Evolutionary conservation across 305 asterid genomes (phyloP).

Genomic region (Fraxinus velutina): DNA sequence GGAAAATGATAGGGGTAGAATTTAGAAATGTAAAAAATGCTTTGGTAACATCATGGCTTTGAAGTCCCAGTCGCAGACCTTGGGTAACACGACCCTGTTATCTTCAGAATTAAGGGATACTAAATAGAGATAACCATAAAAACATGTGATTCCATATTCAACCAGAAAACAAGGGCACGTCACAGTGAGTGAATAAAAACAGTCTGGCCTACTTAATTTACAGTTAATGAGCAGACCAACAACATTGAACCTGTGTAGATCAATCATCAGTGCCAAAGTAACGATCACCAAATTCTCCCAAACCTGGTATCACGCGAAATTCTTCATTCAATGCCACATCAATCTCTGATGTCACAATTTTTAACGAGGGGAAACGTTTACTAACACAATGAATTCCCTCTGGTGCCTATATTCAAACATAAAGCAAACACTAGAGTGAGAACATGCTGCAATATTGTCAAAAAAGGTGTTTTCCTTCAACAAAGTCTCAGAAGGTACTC

Average conservation of each 20-base stretch:
- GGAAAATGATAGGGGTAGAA: neutral
- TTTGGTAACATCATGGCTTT: neutral
- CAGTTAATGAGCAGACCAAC: neutral
- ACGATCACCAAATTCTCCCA: constrained; percentile 98
- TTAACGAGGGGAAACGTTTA: constrained; percentile 79
- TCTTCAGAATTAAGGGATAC: neutral
- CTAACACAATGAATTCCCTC: constrained; percentile 88
- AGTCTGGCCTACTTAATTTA: neutral
- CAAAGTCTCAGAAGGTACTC: constrained; percentile 30
- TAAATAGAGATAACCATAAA: neutral
- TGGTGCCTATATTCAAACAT: constrained; percentile 59
- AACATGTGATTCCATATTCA: neutral
- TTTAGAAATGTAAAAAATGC: neutral
- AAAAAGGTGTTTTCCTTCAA: neutral
- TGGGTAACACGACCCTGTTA: neutral
- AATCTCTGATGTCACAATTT: constrained; percentile 94
- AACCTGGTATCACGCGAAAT: constrained; percentile 80
- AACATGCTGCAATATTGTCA: neutral
- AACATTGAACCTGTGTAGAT: neutral
- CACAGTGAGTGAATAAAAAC: neutral
- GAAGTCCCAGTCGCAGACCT: neutral
- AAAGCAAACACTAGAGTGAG: neutral
- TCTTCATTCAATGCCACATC: constrained; percentile 77
- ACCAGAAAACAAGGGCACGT: neutral
- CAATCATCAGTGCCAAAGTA: constrained; percentile 96